Percentiles rank a stretch among this genome's conserved stretches.
These are phyloP conservation scores for Graphiopsis chlorocephala DNA, from an alignment of 2,329 filamentous ascomycete genomes.

Conservation along the genomic window DNA sequence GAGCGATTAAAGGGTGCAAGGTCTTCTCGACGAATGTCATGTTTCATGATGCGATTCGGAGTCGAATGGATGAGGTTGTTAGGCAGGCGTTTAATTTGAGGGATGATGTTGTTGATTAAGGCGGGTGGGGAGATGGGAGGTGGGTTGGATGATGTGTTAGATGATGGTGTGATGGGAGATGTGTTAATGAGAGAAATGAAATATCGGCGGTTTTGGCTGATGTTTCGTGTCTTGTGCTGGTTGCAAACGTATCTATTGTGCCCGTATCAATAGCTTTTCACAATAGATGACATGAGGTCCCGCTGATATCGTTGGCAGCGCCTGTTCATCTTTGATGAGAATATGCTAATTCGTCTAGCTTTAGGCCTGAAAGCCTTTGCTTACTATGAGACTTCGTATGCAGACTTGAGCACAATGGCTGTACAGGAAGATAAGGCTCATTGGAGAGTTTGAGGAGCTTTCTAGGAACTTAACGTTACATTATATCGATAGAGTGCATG, in stretches of 20 bases:
- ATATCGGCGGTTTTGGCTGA: background rate
- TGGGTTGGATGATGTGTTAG: no score
- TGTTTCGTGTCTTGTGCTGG: background rate
- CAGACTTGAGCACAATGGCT: background rate
- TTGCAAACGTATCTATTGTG: background rate
- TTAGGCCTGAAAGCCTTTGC: background rate
- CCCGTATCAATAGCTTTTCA: background rate
- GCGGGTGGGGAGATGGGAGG: background rate
- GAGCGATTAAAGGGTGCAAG: constrained; percentile 71
- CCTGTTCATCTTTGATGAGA: background rate
- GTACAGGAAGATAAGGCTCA: no score
- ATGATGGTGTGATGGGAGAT: background rate
- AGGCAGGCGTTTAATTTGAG: constrained; percentile 72
- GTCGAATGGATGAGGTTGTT: constrained; percentile 72
- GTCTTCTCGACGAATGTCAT: constrained; percentile 81
- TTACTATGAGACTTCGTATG: background rate
- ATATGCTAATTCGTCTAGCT: background rate
- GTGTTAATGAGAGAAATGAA: background rate
- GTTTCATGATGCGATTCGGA: constrained; percentile 80
- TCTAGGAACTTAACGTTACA: no score
- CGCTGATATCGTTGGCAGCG: background rate
- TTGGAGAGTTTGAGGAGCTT: background rate
- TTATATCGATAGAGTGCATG: no score
- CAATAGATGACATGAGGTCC: background rate
- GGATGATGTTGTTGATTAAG: constrained; percentile 62